Conservation (phyloP, 768 basidiomycete species). For the Termitomyces sp. region DNA sequence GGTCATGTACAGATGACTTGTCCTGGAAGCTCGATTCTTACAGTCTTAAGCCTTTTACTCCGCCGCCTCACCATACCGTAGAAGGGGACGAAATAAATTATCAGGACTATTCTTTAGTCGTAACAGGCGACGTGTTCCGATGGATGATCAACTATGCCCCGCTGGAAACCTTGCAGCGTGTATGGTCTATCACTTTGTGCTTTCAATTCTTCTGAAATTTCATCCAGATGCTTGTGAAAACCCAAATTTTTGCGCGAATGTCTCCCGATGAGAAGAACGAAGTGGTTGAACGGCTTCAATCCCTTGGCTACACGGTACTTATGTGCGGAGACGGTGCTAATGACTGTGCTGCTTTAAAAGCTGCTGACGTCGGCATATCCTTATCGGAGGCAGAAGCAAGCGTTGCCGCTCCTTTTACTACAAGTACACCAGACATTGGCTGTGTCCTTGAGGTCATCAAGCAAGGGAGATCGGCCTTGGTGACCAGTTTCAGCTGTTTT, state of each 20-base stretch:
- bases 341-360: constrained; percentile 97
- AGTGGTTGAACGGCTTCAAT: constrained; percentile 90
- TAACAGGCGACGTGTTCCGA: constrained; percentile 94
- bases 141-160: constrained; percentile 98
- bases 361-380: constrained; percentile 96
- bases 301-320: constrained; percentile 91
- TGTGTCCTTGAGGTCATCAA: constrained; percentile 97
- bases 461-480: constrained; percentile 92
- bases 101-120: constrained; percentile 86
- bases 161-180: constrained; percentile 89
- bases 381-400: constrained; percentile 98
- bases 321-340: constrained; percentile 99
- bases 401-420: constrained; percentile 97
- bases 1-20: constrained; percentile 90
- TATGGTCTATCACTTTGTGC: constrained; percentile 31
- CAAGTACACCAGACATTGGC: constrained; percentile 88
- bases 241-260: constrained; percentile 97
- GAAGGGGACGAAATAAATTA: constrained; percentile 71
- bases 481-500: constrained; percentile 99
- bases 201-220: neutral
- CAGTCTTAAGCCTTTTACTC: constrained; percentile 74
- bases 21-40: constrained; percentile 84
- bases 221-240: constrained; percentile 90
- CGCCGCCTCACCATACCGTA: constrained; percentile 66
- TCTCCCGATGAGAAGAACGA: constrained; percentile 99